These are phyloP conservation scores for Kodamaea alishanica DNA, from an alignment of 1,139 yeast genomes.

Conservation along the genomic window DNA sequence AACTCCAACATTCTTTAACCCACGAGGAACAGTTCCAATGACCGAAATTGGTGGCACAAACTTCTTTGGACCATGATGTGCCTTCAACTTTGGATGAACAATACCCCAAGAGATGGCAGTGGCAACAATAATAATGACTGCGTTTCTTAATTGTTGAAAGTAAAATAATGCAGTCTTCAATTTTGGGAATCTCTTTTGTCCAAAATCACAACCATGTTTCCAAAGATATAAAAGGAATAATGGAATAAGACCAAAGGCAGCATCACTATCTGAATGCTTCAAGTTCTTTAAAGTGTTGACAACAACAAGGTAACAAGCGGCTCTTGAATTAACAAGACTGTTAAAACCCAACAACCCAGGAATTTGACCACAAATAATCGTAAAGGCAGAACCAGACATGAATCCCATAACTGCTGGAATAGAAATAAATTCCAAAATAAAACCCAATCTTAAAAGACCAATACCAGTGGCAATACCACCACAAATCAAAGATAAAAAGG, in stretches of 20 bases:
- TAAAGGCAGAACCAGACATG: slow-evolving; percentile 92
- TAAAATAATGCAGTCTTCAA: slow-evolving; percentile 61
- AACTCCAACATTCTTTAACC: slow-evolving; percentile 73
- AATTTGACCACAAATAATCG: slow-evolving; percentile 77
- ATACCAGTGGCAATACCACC: slow-evolving; percentile 82
- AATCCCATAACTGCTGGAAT: slow-evolving; percentile 92
- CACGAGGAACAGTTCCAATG: slow-evolving; percentile 77
- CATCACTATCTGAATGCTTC: slow-evolving; percentile 65
- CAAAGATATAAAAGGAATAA: slow-evolving; percentile 65
- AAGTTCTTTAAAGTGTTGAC: slow-evolving; percentile 71
- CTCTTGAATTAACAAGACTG: slow-evolving; percentile 66
- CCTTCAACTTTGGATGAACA: slow-evolving; percentile 33
- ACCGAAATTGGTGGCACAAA: slow-evolving; percentile 53
- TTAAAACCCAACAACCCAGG: slow-evolving; percentile 82
- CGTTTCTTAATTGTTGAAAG: slow-evolving; percentile 72
- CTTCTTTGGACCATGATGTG: slow-evolving; percentile 29
- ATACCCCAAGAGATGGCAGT: slow-evolving; percentile 70
- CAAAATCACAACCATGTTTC: slow-evolving; percentile 56
- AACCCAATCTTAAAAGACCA: slow-evolving; percentile 82
- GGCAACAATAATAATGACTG: slow-evolving; percentile 73
- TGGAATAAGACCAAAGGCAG: slow-evolving; percentile 83
- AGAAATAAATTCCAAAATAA: slow-evolving; percentile 83
- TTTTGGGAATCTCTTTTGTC: slow-evolving; percentile 65
- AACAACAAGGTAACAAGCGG: slow-evolving; percentile 63
- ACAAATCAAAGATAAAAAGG: slow-evolving; percentile 73